Evolutionary conservation across 176 grass and related monocot genomes (phyloP), one percentile per base, ranked within the genome.

Genomic region (sorghum (Sorghum bicolor)): DNA sequence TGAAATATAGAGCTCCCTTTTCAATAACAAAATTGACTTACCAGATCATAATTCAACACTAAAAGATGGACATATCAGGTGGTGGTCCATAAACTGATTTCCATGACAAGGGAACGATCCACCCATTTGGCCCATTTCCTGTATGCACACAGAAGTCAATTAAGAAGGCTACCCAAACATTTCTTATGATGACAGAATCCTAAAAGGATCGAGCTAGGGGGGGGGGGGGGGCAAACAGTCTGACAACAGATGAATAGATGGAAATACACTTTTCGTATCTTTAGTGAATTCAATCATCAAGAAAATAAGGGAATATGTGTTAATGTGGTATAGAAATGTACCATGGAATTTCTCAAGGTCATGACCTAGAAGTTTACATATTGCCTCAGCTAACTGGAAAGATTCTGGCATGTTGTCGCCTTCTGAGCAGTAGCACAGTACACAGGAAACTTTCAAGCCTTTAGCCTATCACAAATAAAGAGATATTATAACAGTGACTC

Each of bases 381-480:
- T 77, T 80, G 91, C 92, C 28, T 89, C 75, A 69, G 93, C 85
- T 72, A 95, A 93, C 52, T 93, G 89, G 74, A 98, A 98, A 48
- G 96, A 93, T 81, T 98, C 93, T 86, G 93, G 87, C 66, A 98
- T 90, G 84, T 95, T 98, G 62, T 98, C 93, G 26, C 93, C 96
- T 91, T 98, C 96, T 30, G 96, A 98, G 72, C 96, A 98, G 80
- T 98, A 98, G 74, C 96, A 90, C 75, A 93, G 76, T 60, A 95
- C 80, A 78, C 96, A 98, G 45, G 85, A 93, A 79, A 98, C 93
- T 87, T 91, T 95, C 74, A 95, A 31, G 31, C 91, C 91, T 89
- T 92, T 93, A 67, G 87, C 89, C 96, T 98, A 61, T 58, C 33
- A 85, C 19, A 78, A 62, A 50, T 6, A 85, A 38, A 71, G 20